Base-by-base conservation (phyloP, 2,329 filamentous ascomycete genomes). In the Colletotrichum coccodes region DNA sequence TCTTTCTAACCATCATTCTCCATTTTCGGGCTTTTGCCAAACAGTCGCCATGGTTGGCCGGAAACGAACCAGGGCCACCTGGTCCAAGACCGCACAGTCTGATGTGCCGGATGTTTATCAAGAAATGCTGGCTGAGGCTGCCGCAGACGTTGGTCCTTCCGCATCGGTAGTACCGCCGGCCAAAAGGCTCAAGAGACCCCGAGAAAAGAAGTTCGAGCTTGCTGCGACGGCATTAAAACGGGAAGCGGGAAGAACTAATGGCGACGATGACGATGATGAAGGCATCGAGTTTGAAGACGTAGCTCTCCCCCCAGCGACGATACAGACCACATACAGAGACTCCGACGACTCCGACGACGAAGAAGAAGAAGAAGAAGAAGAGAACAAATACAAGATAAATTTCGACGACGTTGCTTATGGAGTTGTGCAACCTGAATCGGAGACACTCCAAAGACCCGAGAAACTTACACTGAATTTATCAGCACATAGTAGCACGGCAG, bases 401-500 rank as follows among this genome's bases (percentile, higher is more conserved):
- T 85, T 89, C 64, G 84, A 88, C 61, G 83, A 88, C 52, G 78
- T 88, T 18, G 79, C 84, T 44, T 81, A 88, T 53, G 76, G 77
- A 3, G 71, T 74, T 3, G 60, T 73, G n/a, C 68, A 77, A 6
- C 66, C 72, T 56, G 68, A 77, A 59, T 71, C 44, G 8, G 54
- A 74, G 0, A 60, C 71, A 3, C 54, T 73, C 2, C 74, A 78
- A 30, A 71, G 75, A 26, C 73, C 78, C 5, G 75, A 78, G 47
- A 80, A 81, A 11, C 74, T 90, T 3, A 84, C 85, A 65, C 82
- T 90, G 52, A 86, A 90, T 71, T 78, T 90, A 1, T 84, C 85
- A 3, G 81, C 82, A 2, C 84, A 86, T 34, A 76, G 81, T 71
- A 73, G 78, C 2, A 77, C 79, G 2, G 72, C 73, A 47, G 72